Percentiles rank a stretch among this genome's conserved stretches.
Conservation (phyloP, 192 early-diverging fungal genomes). For the Physocladia obscura region DNA sequence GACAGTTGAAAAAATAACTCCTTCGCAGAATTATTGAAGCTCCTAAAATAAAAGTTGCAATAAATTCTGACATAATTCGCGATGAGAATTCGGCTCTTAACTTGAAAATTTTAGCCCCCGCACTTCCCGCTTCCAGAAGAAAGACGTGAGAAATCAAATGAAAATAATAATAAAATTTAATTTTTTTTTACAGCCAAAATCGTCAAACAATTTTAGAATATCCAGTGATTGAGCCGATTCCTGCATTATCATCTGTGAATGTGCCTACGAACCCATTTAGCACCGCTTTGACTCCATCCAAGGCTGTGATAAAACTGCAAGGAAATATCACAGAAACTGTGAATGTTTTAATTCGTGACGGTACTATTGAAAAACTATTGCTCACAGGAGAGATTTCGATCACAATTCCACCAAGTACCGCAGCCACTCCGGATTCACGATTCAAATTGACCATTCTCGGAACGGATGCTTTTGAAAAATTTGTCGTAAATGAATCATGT, state of each 20-base stretch:
- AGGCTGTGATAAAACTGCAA: slow-evolving; percentile 10
- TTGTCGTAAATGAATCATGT: slow-evolving; percentile 37
- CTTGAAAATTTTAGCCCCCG: slow-evolving; percentile 30
- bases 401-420: background rate
- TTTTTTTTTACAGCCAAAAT: too few relatives aligned
- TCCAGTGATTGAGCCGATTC: too few relatives aligned
- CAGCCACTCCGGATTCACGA: background rate
- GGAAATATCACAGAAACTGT: slow-evolving; percentile 37
- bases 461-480: slow-evolving; percentile 27
- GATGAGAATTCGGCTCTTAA: slow-evolving; percentile 29
- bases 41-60: slow-evolving; percentile 37
- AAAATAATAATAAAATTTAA: too few relatives aligned
- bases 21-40: background rate
- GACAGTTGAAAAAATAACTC: background rate
- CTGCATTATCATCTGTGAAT: too few relatives aligned
- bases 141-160: slow-evolving; percentile 17
- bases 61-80: slow-evolving; percentile 31
- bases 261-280: background rate
- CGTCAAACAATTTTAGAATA: too few relatives aligned
- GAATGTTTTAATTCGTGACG: slow-evolving; percentile 37
- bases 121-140: slow-evolving; percentile 11
- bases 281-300: background rate
- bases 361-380: slow-evolving; percentile 41
- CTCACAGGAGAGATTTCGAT: slow-evolving; percentile 45
- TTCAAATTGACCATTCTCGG: slow-evolving; percentile 20